phyloP scores from a whole-genome alignment of 352 stramenopile genomes.

The Globisporangium canariense region DNA sequence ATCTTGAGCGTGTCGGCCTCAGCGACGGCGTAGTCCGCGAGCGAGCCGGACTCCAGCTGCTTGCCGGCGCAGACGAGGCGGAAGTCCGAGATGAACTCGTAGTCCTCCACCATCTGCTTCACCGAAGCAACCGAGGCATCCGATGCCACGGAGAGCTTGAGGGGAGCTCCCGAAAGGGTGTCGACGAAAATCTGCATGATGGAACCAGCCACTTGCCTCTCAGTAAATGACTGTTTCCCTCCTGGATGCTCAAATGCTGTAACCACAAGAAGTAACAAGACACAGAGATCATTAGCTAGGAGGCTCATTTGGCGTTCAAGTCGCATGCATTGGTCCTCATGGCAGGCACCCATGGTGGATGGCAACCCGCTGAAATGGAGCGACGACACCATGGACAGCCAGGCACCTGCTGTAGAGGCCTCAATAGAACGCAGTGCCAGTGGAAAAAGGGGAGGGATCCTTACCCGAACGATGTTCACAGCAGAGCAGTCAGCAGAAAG shows the following conservation, averaged over 20 bases:
- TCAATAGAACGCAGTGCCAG: not conserved
- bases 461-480: slow-evolving; percentile 72
- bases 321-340: not conserved
- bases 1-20: slow-evolving; percentile 93
- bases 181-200: slow-evolving; percentile 96
- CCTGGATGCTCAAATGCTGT: slow-evolving; percentile 92
- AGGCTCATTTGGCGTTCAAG: not conserved
- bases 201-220: slow-evolving; percentile 30
- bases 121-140: slow-evolving; percentile 91
- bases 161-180: slow-evolving; percentile 79
- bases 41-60: slow-evolving; percentile 73
- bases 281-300: not conserved
- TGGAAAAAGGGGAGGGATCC: slow-evolving; percentile 5
- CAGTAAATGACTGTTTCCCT: slow-evolving; percentile 38
- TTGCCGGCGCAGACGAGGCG: slow-evolving; percentile 87
- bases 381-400: not conserved
- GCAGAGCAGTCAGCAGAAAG: slow-evolving; percentile 93
- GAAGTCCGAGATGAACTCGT: slow-evolving; percentile 93
- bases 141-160: slow-evolving; percentile 75
- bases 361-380: not conserved
- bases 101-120: slow-evolving; percentile 93
- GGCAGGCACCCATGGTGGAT: not conserved
- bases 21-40: slow-evolving; percentile 90
- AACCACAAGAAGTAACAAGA: slow-evolving; percentile 3
- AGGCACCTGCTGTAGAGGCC: not conserved